Evolutionary conservation across 495 filamentous ascomycete genomes (phyloP), one percentile per base, ranked within the genome.

Genomic region (Apodospora peruviana): DNA sequence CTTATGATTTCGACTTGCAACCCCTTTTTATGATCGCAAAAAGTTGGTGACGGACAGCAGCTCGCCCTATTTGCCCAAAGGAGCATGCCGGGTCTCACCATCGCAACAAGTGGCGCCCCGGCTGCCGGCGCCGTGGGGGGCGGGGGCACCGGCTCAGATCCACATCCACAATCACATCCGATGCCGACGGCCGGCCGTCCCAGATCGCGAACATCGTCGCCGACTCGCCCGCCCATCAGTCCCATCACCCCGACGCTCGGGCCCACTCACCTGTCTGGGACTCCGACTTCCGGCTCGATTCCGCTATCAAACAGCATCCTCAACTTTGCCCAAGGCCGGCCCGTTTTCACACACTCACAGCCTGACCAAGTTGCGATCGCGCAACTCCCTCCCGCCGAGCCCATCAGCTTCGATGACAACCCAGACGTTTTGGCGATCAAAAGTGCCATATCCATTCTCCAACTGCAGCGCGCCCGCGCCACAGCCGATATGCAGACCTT

Each of bases 341-440:
- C 70, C 9, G 27, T 51, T 3, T 64, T 77, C 52, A 73, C 75
- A 0, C 70, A 79, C 55, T 50, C 27, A 2, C 73, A 73, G 24
- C 56, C 53, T 14, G 57, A 64, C 21, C 68, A 71, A 34, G 52
- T 55, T 5, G 59, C 63, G 48, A 65, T 69, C 25, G n/a, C 42
- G 1, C 68, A 66, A 2, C 71, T 69, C 12, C 86, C 86, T 0
- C 65, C 74, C 0, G 70, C 84, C 1, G 72, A 80, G 11, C 84
- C 88, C 10, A 82, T 95, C 57, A 79, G 80, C 47, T 84, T 89
- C 62, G 83, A 82, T 53, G 74, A 80, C 41, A 94, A 94, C 56
- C 81, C 88, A 4, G 90, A 96, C 70, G 88, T 83, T 1, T 83
- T 94, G 19, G 90, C 90, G 3, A 73, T 96, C 22, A 80, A 83